Evolutionary conservation across 345 rosid species (phyloP), one percentile per base, ranked within the genome.

Genomic region (Eucalyptus rudis): DNA sequence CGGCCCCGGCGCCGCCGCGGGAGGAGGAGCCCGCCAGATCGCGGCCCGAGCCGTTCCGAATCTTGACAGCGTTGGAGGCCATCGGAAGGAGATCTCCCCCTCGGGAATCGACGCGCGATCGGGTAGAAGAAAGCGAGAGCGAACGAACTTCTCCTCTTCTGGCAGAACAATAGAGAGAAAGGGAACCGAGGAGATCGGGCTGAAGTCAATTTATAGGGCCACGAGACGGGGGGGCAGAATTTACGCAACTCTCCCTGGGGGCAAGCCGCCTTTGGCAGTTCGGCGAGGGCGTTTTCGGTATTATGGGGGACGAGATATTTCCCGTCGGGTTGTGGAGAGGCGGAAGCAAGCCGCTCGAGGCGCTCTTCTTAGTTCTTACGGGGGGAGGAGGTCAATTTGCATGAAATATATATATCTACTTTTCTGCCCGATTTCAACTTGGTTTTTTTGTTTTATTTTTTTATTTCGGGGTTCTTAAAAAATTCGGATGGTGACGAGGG

Each of bases 171-270:
- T 22, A 2, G 7, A 36, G 12, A 36, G 3, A 10, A 76, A 36
- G 19, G 43, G 16, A 62, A 3, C 15, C 16, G 1, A 29, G 4
- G 3, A 3, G 4, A 0, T 0, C 4, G 8, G 68, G 16, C 31
- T 7, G 68, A 7, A 52, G 68, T 29, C 68, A 27, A 62, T 62
- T 62, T 62, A 62, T 62, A 62, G 68, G 68, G 33, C 8, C 68
- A 27, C 16, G 7, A 17, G 33, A 11, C 16, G 33, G 33, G 16
- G n/a, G 33, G 31, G 1, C 1, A 8, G 68, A 29, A 29, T 27
- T 62, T 76, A 76, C 84, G 84, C 13, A 40, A 40, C 47, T 76
- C 84, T 44, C 84, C 13, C 29, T 6, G 29, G 22, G n/a, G 47
- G 84, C 5, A 13, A 25, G 29, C 43, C 29, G 7, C 47, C 47